A percentile compares a stretch with the other conserved stretches of the same genome.
Conservation (phyloP, 257 asterid species). For the Plectranthus barbatus region DNA sequence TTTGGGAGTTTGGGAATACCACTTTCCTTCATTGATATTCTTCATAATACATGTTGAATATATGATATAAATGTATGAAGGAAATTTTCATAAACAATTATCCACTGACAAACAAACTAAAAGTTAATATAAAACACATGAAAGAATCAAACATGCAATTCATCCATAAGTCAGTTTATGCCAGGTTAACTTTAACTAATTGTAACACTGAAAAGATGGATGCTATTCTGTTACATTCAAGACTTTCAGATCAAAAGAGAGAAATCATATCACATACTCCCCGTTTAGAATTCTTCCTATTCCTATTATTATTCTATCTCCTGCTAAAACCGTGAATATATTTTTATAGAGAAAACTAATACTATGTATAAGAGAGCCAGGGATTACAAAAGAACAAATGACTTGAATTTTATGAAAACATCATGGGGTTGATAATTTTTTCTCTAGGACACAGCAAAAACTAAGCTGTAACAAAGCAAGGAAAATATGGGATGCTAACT, state of each 20-base stretch:
- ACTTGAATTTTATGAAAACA: neutral
- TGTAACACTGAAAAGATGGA: neutral
- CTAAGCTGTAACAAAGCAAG: neutral
- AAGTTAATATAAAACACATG: neutral
- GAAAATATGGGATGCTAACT: neutral
- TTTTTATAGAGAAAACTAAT: too few species aligned
- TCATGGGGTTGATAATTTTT: neutral
- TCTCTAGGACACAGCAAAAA: neutral
- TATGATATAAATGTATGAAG: neutral
- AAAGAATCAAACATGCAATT: neutral
- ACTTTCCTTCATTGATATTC: neutral
- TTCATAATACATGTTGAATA: neutral
- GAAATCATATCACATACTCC: neutral
- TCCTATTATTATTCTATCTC: neutral
- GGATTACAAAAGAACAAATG: neutral
- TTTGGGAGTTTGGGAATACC: neutral
- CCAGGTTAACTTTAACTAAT: neutral
- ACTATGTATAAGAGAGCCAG: too few species aligned
- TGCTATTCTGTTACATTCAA: neutral
- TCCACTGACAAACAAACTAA: neutral
- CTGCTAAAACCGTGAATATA: neutral
- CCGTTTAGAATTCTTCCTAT: neutral
- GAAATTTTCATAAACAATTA: neutral
- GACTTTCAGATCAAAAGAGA: slow-evolving; percentile 3
- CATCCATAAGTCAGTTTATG: neutral